Percentiles rank a stretch among this genome's conserved stretches.
These are phyloP conservation scores for Coemansia sp. DNA, from an alignment of 192 early-diverging fungal species.

Conservation along the genomic window DNA sequence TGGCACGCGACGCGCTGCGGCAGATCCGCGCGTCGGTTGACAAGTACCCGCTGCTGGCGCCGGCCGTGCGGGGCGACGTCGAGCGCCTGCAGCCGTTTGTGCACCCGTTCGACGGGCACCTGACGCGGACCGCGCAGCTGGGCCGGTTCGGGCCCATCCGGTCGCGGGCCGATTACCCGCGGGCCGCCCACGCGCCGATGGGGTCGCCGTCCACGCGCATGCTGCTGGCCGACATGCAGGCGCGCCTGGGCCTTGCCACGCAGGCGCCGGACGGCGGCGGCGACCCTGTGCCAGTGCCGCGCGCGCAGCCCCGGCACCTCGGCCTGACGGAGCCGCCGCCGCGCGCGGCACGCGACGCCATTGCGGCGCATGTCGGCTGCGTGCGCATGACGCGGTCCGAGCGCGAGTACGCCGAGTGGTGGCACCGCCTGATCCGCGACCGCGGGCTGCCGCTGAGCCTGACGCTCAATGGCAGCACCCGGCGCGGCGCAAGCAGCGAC, in stretches of 20 bases:
- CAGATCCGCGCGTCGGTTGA: conserved; percentile 19
- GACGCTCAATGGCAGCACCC: conserved; percentile 14
- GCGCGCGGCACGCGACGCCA: conserved; percentile 25
- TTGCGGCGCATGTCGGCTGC: conserved; percentile 7
- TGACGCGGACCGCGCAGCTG: conserved; percentile 24
- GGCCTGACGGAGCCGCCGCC: conserved; percentile 11
- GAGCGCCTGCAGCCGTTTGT: conserved; percentile 29
- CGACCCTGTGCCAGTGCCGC: not conserved
- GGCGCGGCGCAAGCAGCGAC: conserved; percentile 18
- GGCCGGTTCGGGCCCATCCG: conserved; percentile 31
- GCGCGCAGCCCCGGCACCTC: not conserved
- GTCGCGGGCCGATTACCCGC: not conserved
- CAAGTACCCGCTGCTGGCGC: conserved; percentile 27
- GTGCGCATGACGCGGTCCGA: conserved; percentile 31
- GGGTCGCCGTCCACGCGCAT: conserved; percentile 17
- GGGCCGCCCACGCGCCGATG: not conserved
- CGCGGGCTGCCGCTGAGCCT: conserved; percentile 45
- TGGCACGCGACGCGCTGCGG: conserved; percentile 42
- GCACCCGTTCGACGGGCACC: conserved; percentile 46
- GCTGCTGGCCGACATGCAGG: conserved; percentile 23
- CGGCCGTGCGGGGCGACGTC: conserved; percentile 2
- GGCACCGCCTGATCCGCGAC: conserved; percentile 30
- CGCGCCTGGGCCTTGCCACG: not conserved
- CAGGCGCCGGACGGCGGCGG: not conserved
- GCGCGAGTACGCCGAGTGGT: conserved; percentile 51